phyloP scores from a whole-genome alignment of 73 alveolate genomes.

The Urostyla sp. region DNA sequence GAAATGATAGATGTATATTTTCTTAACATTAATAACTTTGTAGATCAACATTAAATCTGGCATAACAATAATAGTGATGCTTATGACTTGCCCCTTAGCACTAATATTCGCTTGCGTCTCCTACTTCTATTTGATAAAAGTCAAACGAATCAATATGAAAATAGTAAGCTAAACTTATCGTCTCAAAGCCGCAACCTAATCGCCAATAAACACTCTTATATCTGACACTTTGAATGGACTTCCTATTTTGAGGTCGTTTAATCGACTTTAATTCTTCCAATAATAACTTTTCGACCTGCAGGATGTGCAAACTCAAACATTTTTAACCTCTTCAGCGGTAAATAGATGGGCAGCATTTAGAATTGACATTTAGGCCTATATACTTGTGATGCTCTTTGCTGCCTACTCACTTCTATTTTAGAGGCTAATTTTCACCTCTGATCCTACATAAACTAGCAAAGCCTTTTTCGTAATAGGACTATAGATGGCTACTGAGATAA shows the following conservation, averaged over 20 bases:
- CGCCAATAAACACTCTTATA: conserved; percentile 38
- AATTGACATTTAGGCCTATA: conserved; percentile 28
- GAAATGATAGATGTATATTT: conserved; percentile 41
- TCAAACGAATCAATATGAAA: conserved; percentile 25
- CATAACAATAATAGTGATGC: conserved; percentile 11
- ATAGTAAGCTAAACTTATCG: conserved; percentile 1
- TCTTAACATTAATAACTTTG: neutral
- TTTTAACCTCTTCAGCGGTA: conserved; percentile 48
- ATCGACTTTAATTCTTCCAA: neutral
- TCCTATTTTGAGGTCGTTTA: conserved; percentile 43
- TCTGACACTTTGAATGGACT: conserved; percentile 24
- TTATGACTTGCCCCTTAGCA: conserved; percentile 16
- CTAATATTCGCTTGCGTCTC: neutral
- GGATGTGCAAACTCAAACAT: conserved; percentile 33
- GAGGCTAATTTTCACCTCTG: too few relatives aligned
- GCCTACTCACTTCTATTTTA: too few relatives aligned
- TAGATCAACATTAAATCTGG: conserved; percentile 34
- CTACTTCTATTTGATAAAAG: neutral
- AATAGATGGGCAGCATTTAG: conserved; percentile 60
- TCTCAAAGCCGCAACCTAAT: conserved; percentile 1
- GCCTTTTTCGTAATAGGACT: conserved; percentile 41
- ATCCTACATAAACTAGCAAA: neutral
- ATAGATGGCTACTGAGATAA: conserved; percentile 28
- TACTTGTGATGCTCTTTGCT: conserved; percentile 28
- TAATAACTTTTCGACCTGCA: neutral